phyloP scores from a whole-genome alignment of 1,284 basidiomycete species.

The Rhodotorula sp. region DNA sequence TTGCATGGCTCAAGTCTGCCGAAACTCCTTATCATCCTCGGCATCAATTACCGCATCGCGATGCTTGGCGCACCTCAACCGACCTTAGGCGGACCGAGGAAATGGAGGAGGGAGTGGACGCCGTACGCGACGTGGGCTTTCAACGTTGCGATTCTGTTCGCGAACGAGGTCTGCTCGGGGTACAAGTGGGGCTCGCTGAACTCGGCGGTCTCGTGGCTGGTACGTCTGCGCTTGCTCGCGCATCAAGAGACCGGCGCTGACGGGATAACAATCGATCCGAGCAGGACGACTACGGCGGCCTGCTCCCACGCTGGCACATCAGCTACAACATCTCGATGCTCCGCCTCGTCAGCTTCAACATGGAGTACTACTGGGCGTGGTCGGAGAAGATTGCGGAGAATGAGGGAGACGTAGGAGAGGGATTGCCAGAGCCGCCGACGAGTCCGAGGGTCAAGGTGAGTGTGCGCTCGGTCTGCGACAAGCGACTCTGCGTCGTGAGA shows the following conservation, averaged over 20 bases:
- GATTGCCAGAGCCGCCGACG: not conserved
- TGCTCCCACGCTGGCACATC: slow-evolving; percentile 88
- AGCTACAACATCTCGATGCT: slow-evolving; percentile 97
- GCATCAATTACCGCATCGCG: slow-evolving; percentile 59
- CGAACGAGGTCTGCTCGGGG: slow-evolving; percentile 74
- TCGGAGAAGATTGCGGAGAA: slow-evolving; percentile 30
- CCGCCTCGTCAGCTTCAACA: slow-evolving; percentile 83
- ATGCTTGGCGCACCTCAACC: not conserved
- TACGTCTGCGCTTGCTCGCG: slow-evolving; percentile 47
- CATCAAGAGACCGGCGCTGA: not conserved
- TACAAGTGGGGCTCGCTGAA: slow-evolving; percentile 67
- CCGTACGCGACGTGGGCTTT: slow-evolving; percentile 67
- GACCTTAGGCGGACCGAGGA: not conserved
- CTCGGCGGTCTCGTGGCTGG: slow-evolving; percentile 59
- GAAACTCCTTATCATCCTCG: slow-evolving; percentile 74
- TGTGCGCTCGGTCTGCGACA: not conserved
- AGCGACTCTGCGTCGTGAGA: too few species aligned
- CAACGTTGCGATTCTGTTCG: slow-evolving; percentile 71
- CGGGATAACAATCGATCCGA: not conserved
- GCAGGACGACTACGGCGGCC: slow-evolving; percentile 65
- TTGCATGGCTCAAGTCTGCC: slow-evolving; percentile 83
- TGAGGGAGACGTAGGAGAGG: not conserved
- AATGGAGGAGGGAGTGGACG: slow-evolving; percentile 52
- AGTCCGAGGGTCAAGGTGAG: slow-evolving; percentile 16
- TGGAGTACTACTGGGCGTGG: slow-evolving; percentile 87